Evolutionary conservation across 306 rosid species (phyloP).

Genomic region (Herpetospermum pedunculosum): DNA sequence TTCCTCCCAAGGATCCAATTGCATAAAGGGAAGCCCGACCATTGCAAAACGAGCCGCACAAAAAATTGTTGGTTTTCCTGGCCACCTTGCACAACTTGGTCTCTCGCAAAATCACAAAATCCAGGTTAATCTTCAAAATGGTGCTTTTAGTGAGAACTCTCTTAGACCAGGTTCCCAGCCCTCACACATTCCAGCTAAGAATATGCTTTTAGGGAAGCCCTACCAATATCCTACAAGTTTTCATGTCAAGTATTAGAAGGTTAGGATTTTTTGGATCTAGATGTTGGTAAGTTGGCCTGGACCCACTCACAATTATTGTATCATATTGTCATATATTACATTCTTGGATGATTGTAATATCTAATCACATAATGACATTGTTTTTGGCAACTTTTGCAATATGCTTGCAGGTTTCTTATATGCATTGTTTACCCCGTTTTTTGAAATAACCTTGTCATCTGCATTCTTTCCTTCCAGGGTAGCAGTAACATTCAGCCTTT

Average conservation of each 20-base stretch:
- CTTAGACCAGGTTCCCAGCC: too few relatives aligned
- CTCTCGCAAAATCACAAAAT: too few relatives aligned
- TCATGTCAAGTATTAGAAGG: not conserved
- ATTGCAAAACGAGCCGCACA: too few relatives aligned
- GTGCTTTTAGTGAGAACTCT: too few relatives aligned
- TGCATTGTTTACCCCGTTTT: not conserved
- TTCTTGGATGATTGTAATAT: not conserved
- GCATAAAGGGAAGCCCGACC: too few relatives aligned
- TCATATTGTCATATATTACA: not conserved
- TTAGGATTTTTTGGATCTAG: not conserved
- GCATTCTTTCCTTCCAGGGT: slow-evolving; percentile 54
- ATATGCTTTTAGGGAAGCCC: not conserved
- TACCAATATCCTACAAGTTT: not conserved
- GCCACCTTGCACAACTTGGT: too few relatives aligned
- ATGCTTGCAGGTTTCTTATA: not conserved
- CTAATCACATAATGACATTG: not conserved
- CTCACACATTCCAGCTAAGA: too few relatives aligned
- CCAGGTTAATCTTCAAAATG: too few relatives aligned
- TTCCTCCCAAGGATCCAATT: too few relatives aligned
- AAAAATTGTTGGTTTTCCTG: too few relatives aligned
- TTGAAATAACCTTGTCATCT: not conserved
- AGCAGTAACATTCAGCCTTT: slow-evolving; percentile 60
- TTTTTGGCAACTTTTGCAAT: not conserved
- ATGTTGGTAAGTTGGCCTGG: not conserved
- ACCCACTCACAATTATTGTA: not conserved